These are phyloP conservation scores for Akanthomyces lecanii DNA, from an alignment of 2,329 filamentous ascomycete genomes.

Conservation along the genomic window DNA sequence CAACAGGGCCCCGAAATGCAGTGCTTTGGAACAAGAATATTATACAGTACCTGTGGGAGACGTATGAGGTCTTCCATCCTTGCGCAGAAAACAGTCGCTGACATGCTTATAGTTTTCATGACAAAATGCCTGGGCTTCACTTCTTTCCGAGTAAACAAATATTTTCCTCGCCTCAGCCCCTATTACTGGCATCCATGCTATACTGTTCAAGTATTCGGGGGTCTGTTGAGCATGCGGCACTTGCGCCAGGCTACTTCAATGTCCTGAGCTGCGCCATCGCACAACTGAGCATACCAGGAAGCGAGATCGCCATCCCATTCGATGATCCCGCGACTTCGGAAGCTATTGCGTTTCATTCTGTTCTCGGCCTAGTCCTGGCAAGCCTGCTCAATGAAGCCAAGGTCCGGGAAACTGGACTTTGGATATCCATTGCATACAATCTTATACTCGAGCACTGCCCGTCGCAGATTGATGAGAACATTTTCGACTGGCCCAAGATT, in stretches of 20 bases:
- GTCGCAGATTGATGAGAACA: slow-evolving; percentile 33
- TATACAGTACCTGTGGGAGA: slow-evolving; percentile 33
- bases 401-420: slow-evolving; percentile 38
- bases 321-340: slow-evolving; percentile 26
- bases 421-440: slow-evolving; percentile 41
- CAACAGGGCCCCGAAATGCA: slow-evolving; percentile 22
- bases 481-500: slow-evolving; percentile 37
- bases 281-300: slow-evolving; percentile 35
- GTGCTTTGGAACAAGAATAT: slow-evolving; percentile 30
- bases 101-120: slow-evolving; percentile 36
- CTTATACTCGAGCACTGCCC: slow-evolving; percentile 39
- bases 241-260: slow-evolving; percentile 36
- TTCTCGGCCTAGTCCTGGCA: slow-evolving; percentile 39
- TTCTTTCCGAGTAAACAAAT: slow-evolving; percentile 40
- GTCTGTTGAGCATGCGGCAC: slow-evolving; percentile 29
- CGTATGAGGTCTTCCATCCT: not conserved
- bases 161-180: slow-evolving; percentile 38
- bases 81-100: not conserved
- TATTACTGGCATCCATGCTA: slow-evolving; percentile 41
- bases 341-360: slow-evolving; percentile 39
- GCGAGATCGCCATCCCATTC: slow-evolving; percentile 25
- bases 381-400: slow-evolving; percentile 39
- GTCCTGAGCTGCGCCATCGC: slow-evolving; percentile 37
- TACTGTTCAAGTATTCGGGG: slow-evolving; percentile 38
- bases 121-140: slow-evolving; percentile 41